Evolutionary conservation across 192 early-diverging fungal genomes (phyloP).

Genomic region (Chytriomyces sp.): DNA sequence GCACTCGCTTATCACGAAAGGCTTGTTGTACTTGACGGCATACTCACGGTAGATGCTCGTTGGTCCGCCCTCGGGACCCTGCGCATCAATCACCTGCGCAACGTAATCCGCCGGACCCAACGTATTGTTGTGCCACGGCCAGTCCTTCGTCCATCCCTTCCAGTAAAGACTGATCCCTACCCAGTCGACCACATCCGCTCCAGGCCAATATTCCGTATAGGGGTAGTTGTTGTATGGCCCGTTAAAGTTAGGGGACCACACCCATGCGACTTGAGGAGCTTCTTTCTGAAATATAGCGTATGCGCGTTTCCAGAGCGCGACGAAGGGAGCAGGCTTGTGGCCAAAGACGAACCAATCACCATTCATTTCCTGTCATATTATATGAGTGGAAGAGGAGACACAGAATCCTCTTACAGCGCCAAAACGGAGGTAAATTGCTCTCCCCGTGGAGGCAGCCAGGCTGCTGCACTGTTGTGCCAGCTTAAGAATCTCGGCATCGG

Average conservation of each 20-base stretch:
- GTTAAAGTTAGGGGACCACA: conserved; percentile 31
- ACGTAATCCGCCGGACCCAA: conserved; percentile 11
- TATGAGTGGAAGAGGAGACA: too few relatives aligned
- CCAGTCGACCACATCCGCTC: conserved; percentile 46
- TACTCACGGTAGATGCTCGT: conserved; percentile 15
- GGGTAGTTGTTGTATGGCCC: conserved; percentile 37
- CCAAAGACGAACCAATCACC: conserved; percentile 19
- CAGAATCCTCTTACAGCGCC: conserved; percentile 38
- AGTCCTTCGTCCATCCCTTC: conserved; percentile 14
- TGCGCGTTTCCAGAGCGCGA: conserved; percentile 5
- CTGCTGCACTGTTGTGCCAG: background rate
- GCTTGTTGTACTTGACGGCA: conserved; percentile 21
- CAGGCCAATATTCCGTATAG: conserved; percentile 48
- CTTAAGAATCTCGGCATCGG: background rate
- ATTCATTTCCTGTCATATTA: conserved; percentile 33
- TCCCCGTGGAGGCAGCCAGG: conserved; percentile 2
- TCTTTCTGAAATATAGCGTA: background rate
- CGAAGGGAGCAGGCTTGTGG: background rate
- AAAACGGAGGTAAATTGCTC: conserved; percentile 29
- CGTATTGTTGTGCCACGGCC: conserved; percentile 11
- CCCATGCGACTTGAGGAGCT: conserved; percentile 9
- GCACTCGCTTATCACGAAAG: conserved; percentile 8
- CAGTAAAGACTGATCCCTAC: conserved; percentile 42
- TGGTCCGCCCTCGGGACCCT: conserved; percentile 1
- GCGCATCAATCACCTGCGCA: conserved; percentile 24